Evolutionary conservation across 805 yeast species (phyloP), one percentile per base, ranked within the genome.

Genomic region (Blastobotrys mokoenaii): DNA sequence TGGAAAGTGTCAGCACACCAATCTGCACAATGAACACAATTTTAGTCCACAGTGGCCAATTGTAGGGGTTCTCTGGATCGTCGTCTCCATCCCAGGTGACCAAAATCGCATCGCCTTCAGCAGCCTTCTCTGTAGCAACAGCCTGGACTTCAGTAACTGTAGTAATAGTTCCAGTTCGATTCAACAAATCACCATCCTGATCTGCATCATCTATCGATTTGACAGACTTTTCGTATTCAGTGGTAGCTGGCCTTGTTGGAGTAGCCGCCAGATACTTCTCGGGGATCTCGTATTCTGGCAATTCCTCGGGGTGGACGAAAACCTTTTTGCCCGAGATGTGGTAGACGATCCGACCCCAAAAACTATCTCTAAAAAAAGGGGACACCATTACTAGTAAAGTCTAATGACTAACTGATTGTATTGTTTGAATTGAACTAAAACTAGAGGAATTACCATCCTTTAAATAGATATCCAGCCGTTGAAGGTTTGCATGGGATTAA

Each of bases 41-140:
- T 55, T 73, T 76, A 39, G 65, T 61, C 38, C 44, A 42, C 1
- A 61, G 34, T 0, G 76, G 67, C 83, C 83, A 79, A 56, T 77
- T 77, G 17, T 60, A 52, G 0, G 84, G 83, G 49, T 71, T 64
- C 43, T 72, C 80, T 0, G 76, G 72, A 52, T 77, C 83, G 40
- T 70, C 48, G 1, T 44, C 44, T n/a, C 55, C 52, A 7, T 51
- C 44, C 52, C 55, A 56, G 11, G 41, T 48, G 6, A 55, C 53
- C 11, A 37, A 12, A 14, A 36, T 35, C 9, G 14, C 33, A 31
- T 38, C 44, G 2, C 17, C 40, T 2, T 12, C 35, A 4, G 10
- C 35, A 6, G 35, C 16, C 16, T 6, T 32, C 35, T 32, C 16
- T 22, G 4, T 8, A 5, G 27, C 27, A 22, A 22, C 8, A 8